Conservation (phyloP, 768 basidiomycete genomes). For the Hemileccinum rubropunctum region DNA sequence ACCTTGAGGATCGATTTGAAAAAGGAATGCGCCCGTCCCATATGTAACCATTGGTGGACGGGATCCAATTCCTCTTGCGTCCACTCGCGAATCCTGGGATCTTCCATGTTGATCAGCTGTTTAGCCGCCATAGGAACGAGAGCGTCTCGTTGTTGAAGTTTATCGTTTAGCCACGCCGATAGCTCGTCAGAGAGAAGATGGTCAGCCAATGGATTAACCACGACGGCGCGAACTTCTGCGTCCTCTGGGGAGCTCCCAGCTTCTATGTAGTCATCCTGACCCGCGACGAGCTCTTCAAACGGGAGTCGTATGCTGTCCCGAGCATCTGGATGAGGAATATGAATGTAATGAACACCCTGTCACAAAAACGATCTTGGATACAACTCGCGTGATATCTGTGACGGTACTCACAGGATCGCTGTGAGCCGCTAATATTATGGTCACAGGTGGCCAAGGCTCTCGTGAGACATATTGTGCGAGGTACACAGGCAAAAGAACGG, state of each 20-base stretch:
- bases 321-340: slow-evolving; percentile 20
- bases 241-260: slow-evolving; percentile 12
- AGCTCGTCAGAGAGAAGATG: slow-evolving; percentile 36
- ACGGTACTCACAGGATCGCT: slow-evolving; percentile 20
- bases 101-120: slow-evolving; percentile 30
- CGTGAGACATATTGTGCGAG: slow-evolving; percentile 46
- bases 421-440: slow-evolving; percentile 29
- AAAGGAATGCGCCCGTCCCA: slow-evolving; percentile 27
- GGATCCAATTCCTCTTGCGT: slow-evolving; percentile 34
- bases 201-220: slow-evolving; percentile 20
- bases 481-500: slow-evolving; percentile 64
- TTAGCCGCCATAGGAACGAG: slow-evolving; percentile 18
- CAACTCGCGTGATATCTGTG: neutral
- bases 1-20: slow-evolving; percentile 31
- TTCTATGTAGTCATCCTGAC: slow-evolving; percentile 24
- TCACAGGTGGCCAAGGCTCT: slow-evolving; percentile 27
- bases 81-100: slow-evolving; percentile 40
- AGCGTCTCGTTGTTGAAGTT: slow-evolving; percentile 18
- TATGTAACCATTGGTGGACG: slow-evolving; percentile 37
- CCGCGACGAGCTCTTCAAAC: slow-evolving; percentile 21
- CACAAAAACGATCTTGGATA: neutral
- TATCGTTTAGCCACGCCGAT: slow-evolving; percentile 30
- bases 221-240: slow-evolving; percentile 11
- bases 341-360: slow-evolving; percentile 29
- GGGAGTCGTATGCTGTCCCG: slow-evolving; percentile 18